Evolutionary conservation across 2,329 filamentous ascomycete genomes (phyloP).

Genomic region (Colletotrichum tanaceti): DNA sequence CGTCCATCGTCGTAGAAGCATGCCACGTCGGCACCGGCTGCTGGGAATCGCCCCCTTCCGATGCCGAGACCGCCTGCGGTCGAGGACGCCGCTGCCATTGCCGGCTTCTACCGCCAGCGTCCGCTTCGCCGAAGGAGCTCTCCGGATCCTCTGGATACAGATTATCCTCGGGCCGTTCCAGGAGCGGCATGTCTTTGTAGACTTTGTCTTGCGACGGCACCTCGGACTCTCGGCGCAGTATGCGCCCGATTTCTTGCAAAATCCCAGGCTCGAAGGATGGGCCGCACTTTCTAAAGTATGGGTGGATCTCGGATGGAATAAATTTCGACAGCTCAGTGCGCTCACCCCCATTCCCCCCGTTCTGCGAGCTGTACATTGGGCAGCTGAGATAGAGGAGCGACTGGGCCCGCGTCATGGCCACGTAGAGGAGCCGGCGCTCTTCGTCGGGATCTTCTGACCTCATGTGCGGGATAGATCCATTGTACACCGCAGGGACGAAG

Average conservation of each 20-base stretch:
- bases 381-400: conserved; percentile 87
- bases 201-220: conserved; percentile 66
- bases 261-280: conserved; percentile 74
- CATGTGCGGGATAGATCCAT: conserved; percentile 90
- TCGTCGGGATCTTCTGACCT: conserved; percentile 88
- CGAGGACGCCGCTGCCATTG: conserved; percentile 29
- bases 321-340: conserved; percentile 73
- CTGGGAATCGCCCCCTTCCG: conserved; percentile 15
- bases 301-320: conserved; percentile 60
- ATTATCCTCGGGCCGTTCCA: conserved; percentile 74
- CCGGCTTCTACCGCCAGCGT: conserved; percentile 22
- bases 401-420: conserved; percentile 96
- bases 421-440: conserved; percentile 89
- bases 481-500: conserved; percentile 90
- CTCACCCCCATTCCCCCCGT: conserved; percentile 66
- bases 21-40: conserved; percentile 22
- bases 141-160: conserved; percentile 65
- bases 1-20: conserved; percentile 70
- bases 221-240: conserved; percentile 69
- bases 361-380: conserved; percentile 74
- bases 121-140: conserved; percentile 31
- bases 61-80: conserved; percentile 16
- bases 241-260: conserved; percentile 75
- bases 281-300: conserved; percentile 68
- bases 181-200: conserved; percentile 61